A percentile compares a stretch with the other conserved stretches of the same genome.
Evolutionary conservation across 1,139 yeast genomes (phyloP).

Genomic region (Hansenula sp.): DNA sequence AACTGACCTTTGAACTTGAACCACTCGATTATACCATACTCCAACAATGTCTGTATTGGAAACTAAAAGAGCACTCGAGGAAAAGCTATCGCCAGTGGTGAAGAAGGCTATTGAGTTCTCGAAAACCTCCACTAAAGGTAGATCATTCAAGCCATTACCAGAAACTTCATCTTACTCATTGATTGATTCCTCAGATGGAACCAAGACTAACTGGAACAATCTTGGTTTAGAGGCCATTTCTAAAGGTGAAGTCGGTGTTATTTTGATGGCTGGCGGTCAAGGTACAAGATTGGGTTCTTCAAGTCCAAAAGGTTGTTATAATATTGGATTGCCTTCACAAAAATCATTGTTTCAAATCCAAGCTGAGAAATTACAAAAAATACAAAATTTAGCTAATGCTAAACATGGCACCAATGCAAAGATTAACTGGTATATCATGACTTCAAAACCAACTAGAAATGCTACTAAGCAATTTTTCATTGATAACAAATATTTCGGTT

Average conservation of each 20-base stretch:
- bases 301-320: constrained; percentile 90
- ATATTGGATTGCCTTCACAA: constrained; percentile 78
- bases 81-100: constrained; percentile 32
- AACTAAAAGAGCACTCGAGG: constrained; percentile 10
- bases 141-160: constrained; percentile 49
- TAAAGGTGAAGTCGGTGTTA: constrained; percentile 75
- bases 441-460: constrained; percentile 81
- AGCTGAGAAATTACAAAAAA: constrained; percentile 72
- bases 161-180: constrained; percentile 44
- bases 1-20: constrained; percentile 9
- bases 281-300: constrained; percentile 91
- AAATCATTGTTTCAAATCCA: constrained; percentile 89
- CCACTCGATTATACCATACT: not conserved
- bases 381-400: constrained; percentile 53
- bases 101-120: constrained; percentile 43
- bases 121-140: constrained; percentile 29
- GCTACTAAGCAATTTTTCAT: constrained; percentile 73
- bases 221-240: constrained; percentile 68
- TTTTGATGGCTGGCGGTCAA: constrained; percentile 97
- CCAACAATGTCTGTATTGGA: not conserved
- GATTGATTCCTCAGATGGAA: constrained; percentile 31
- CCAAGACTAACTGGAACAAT: constrained; percentile 43
- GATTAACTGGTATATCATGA: constrained; percentile 92
- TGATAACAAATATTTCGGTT: constrained; percentile 64
- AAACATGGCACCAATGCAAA: constrained; percentile 25